A percentile compares a stretch with the other conserved stretches of the same genome.
phyloP scores from a whole-genome alignment of 139 green algal species.

The Mychonastes homosphaera region DNA sequence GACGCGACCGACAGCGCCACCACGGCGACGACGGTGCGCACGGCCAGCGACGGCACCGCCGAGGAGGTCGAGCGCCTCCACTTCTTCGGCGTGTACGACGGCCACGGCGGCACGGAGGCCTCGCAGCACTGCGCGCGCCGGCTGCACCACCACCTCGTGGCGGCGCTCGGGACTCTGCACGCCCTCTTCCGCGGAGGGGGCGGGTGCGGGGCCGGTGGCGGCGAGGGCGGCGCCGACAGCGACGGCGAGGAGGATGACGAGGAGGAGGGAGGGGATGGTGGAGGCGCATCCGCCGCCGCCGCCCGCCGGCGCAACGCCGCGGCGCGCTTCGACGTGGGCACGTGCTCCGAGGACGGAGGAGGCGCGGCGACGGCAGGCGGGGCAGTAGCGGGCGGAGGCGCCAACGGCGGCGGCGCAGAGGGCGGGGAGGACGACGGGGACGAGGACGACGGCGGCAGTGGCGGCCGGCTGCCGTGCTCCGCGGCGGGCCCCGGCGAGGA shows the following conservation, averaged over 20 bases:
- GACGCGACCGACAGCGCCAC: conserved; percentile 9
- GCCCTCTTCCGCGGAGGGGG: neutral
- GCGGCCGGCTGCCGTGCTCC: too few species aligned
- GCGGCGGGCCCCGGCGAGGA: too few species aligned
- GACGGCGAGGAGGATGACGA: neutral
- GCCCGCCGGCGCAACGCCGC: too few species aligned
- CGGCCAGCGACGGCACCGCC: too few species aligned
- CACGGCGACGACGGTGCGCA: neutral
- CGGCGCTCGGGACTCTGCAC: conserved; percentile 17
- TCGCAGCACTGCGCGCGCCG: conserved; percentile 46
- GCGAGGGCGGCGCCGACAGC: neutral
- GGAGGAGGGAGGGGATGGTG: neutral
- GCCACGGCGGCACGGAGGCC: conserved; percentile 53
- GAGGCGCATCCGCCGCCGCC: too few species aligned
- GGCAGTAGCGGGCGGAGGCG: neutral
- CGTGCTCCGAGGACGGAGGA: too few species aligned
- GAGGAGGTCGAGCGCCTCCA: conserved; percentile 52
- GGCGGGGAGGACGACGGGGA: conserved; percentile 5
- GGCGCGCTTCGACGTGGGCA: too few species aligned
- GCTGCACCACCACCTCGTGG: conserved; percentile 48
- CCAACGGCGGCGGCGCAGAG: neutral
- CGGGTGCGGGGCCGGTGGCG: neutral
- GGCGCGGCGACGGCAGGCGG: neutral
- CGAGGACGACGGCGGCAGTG: conserved; percentile 5
- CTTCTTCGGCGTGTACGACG: conserved; percentile 69